Conservation (phyloP, 1,139 yeast species). For the Schwanniomyces etchellsii region DNA sequence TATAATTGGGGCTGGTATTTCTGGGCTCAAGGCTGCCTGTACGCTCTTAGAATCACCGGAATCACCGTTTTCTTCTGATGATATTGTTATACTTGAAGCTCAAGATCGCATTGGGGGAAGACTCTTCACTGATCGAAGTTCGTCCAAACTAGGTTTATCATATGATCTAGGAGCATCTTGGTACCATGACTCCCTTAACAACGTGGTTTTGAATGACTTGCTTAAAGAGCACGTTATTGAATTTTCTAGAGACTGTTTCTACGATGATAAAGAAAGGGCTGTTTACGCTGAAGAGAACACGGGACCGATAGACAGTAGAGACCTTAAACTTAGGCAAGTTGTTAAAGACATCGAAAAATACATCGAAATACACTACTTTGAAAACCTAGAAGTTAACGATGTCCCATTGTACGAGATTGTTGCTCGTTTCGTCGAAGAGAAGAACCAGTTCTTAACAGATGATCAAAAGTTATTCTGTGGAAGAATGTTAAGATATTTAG, state of each 20-base stretch:
- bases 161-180: conserved; percentile 86
- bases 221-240: conserved; percentile 21
- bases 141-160: conserved; percentile 25
- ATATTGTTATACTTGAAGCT: conserved; percentile 43
- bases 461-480: conserved; percentile 48
- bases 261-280: conserved; percentile 45
- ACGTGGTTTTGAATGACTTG: conserved; percentile 42
- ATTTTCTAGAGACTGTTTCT: conserved; percentile 29
- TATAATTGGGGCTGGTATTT: conserved; percentile 76
- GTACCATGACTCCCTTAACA: conserved; percentile 78
- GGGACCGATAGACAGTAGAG: conserved; percentile 23
- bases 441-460: conserved; percentile 41
- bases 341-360: conserved; percentile 55
- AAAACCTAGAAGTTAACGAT: conserved; percentile 40
- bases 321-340: conserved; percentile 30
- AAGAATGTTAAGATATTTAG: conserved; percentile 51
- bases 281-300: conserved; percentile 44
- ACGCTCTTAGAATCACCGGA: conserved; percentile 33
- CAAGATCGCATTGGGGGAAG: conserved; percentile 49
- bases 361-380: conserved; percentile 50
- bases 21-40: conserved; percentile 77
- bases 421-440: conserved; percentile 39
- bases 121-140: conserved; percentile 22
- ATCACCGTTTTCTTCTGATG: conserved; percentile 25
- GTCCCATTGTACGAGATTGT: conserved; percentile 45